These are phyloP conservation scores for Euptelea pleiosperma DNA, from an alignment of 164 flowering plant genomes.

Conservation along the genomic window DNA sequence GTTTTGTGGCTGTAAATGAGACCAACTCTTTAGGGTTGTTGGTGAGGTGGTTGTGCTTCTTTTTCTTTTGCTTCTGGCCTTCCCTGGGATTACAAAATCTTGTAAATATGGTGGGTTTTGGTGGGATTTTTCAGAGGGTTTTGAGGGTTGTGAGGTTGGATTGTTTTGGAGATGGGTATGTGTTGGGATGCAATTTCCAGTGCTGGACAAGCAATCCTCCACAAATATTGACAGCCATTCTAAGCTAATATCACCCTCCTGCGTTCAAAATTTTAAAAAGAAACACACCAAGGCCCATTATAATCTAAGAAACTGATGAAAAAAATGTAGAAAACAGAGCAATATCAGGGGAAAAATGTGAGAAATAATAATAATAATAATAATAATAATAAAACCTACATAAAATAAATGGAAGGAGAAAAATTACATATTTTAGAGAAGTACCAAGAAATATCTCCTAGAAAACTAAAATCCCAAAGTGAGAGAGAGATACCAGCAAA, in stretches of 20 bases:
- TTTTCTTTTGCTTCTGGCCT: constrained; percentile 54
- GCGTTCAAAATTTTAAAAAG: constrained; percentile 18
- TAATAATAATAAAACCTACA: background rate
- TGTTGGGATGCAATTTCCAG: constrained; percentile 32
- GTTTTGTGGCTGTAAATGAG: constrained; percentile 19
- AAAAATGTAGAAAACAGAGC: background rate
- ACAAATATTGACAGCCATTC: constrained; percentile 62
- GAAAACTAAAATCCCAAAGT: too few species aligned
- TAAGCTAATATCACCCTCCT: constrained; percentile 49
- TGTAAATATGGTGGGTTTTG: constrained; percentile 18
- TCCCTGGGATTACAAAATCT: constrained; percentile 34
- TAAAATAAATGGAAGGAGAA: background rate
- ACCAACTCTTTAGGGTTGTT: constrained; percentile 20
- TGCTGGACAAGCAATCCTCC: constrained; percentile 55
- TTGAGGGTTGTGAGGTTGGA: constrained; percentile 9
- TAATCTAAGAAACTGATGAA: background rate
- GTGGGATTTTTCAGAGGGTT: constrained; percentile 11
- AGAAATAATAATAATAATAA: background rate
- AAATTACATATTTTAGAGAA: too few species aligned
- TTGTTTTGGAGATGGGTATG: constrained; percentile 2
- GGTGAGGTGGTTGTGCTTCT: constrained; percentile 18
- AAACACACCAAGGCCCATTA: background rate
- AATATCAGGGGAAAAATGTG: too few species aligned
- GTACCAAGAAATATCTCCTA: too few species aligned
- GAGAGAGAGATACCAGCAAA: too few species aligned